Evolutionary conservation across 2,329 filamentous ascomycete species (phyloP).

Genomic region (Pestalotiopsis sp.): DNA sequence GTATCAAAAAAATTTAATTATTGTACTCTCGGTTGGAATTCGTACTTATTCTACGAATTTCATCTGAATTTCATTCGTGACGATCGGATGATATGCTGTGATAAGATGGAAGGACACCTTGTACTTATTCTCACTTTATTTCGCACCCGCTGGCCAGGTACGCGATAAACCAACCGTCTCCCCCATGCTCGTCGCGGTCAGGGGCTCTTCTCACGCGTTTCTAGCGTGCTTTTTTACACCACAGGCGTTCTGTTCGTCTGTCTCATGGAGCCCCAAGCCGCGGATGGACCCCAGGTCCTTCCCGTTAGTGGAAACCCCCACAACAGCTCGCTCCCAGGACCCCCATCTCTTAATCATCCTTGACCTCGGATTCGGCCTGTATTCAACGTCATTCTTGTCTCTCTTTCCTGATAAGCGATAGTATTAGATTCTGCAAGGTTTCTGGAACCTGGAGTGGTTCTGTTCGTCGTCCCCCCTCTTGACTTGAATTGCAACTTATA

Average conservation of each 20-base stretch:
- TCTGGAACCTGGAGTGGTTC: background rate
- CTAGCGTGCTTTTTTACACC: background rate
- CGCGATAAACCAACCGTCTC: background rate
- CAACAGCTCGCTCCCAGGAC: background rate
- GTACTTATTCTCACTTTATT: no score
- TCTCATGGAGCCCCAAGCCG: background rate
- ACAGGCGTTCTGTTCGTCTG: background rate
- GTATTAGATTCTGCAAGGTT: background rate
- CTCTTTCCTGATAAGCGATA: background rate
- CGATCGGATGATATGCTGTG: no score
- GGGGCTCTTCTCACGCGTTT: constrained; percentile 5
- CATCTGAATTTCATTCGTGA: no score
- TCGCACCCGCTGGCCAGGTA: no score
- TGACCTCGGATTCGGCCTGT: background rate
- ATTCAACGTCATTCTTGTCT: background rate
- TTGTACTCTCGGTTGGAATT: no score
- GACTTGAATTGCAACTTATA: background rate
- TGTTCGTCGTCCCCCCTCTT: background rate
- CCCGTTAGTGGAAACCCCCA: background rate
- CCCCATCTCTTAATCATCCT: background rate
- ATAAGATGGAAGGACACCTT: no score
- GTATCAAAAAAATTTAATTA: no score
- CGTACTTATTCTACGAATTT: no score
- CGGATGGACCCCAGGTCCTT: background rate
- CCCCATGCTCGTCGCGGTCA: background rate